Evolutionary conservation across 306 rosid species (phyloP).

Genomic region (Vigna trinervia): DNA sequence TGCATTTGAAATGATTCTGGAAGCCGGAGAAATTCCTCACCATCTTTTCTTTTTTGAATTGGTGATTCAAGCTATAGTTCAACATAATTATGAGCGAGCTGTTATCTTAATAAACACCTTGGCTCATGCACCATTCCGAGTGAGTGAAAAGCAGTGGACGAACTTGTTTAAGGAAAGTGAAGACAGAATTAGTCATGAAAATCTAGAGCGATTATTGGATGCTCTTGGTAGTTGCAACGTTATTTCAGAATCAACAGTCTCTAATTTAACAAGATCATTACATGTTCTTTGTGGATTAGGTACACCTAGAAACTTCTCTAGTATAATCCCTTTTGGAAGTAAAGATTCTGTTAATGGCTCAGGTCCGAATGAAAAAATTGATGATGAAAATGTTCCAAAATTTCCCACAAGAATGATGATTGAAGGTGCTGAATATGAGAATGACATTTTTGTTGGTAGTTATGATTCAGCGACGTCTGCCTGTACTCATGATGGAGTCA

Average conservation of each 20-base stretch:
- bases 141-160: conserved; percentile 79
- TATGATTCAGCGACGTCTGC: conserved; percentile 16
- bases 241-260: conserved; percentile 70
- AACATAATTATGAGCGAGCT: conserved; percentile 65
- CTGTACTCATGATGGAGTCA: conserved; percentile 39
- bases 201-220: conserved; percentile 56
- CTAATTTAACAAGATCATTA: conserved; percentile 68
- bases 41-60: conserved; percentile 65
- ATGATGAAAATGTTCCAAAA: conserved; percentile 37
- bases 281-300: conserved; percentile 55
- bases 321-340: conserved; percentile 45
- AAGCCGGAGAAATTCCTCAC: conserved; percentile 80
- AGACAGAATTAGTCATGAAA: conserved; percentile 56
- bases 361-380: conserved; percentile 42
- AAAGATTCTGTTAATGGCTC: conserved; percentile 32
- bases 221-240: conserved; percentile 61
- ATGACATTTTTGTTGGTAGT: conserved; percentile 42
- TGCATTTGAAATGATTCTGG: conserved; percentile 78
- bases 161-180: conserved; percentile 60
- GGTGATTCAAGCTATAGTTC: conserved; percentile 68
- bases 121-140: conserved; percentile 85
- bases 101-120: conserved; percentile 63
- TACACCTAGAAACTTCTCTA: conserved; percentile 43
- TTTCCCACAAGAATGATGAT: conserved; percentile 34
- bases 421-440: conserved; percentile 43